phyloP scores from a whole-genome alignment of 345 rosid species.

The Sonneratia alba region DNA sequence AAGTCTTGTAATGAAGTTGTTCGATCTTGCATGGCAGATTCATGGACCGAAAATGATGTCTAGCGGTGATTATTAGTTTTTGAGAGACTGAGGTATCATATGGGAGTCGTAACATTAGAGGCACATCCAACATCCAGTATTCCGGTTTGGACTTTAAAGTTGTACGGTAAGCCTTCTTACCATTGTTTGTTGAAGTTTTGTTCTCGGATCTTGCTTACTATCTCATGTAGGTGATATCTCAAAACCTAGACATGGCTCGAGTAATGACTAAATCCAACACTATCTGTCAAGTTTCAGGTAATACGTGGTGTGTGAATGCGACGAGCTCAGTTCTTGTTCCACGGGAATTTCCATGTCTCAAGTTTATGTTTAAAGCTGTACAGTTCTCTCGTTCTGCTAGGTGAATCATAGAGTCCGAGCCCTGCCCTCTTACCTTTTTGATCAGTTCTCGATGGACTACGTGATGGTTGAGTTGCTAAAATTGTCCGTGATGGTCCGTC shows the following conservation, averaged over 20 bases:
- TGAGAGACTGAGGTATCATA: neutral
- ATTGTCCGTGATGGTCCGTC: neutral
- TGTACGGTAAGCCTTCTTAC: neutral
- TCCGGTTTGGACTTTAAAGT: neutral
- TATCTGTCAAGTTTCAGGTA: neutral
- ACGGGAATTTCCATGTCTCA: neutral
- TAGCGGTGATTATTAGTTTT: neutral
- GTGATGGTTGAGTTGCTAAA: neutral
- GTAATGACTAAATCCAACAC: neutral
- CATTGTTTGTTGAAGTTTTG: neutral
- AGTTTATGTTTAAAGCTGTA: neutral
- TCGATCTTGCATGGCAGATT: neutral
- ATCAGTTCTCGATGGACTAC: neutral
- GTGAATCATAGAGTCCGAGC: neutral
- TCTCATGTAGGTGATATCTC: neutral
- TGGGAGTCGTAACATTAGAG: neutral
- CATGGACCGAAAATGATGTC: neutral
- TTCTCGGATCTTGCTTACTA: neutral
- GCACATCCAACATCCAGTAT: neutral
- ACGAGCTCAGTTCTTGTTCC: neutral
- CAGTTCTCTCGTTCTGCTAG: neutral
- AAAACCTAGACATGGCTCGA: neutral
- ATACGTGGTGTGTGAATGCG: neutral
- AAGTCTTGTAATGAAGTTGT: neutral
- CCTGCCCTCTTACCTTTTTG: neutral